A percentile compares a stretch with the other conserved stretches of the same genome.
These are phyloP conservation scores for Scleromitrula shiraiana DNA, from an alignment of 2,329 filamentous ascomycete genomes.

Conservation along the genomic window DNA sequence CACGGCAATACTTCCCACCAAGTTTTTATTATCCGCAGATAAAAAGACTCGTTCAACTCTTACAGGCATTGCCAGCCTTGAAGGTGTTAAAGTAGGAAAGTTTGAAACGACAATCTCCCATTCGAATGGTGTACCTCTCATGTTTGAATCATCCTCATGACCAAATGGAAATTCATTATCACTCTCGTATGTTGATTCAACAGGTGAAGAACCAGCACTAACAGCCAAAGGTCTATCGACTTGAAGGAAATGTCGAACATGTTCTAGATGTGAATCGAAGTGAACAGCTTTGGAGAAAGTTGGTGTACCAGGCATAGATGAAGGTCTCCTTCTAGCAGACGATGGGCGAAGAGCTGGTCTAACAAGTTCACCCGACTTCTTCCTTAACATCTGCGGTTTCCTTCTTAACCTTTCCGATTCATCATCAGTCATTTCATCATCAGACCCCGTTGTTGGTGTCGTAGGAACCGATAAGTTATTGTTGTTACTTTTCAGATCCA, in stretches of 20 bases:
- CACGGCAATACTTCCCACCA: conserved; percentile 77
- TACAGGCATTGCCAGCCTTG: conserved; percentile 59
- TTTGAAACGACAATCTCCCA: conserved; percentile 85
- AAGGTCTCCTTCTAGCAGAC: conserved; percentile 68
- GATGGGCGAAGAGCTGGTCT: conserved; percentile 79
- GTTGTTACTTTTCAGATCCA: conserved; percentile 25
- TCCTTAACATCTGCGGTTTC: conserved; percentile 90
- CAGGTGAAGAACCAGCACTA: conserved; percentile 86
- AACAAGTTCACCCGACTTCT: conserved; percentile 96
- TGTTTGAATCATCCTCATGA: conserved; percentile 35
- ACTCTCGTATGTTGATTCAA: conserved; percentile 78
- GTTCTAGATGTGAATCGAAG: conserved; percentile 93
- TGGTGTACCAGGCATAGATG: conserved; percentile 95
- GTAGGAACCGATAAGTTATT: conserved; percentile 34
- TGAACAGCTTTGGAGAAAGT: conserved; percentile 97
- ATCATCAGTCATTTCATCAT: conserved; percentile 46
- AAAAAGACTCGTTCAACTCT: conserved; percentile 80
- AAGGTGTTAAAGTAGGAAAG: conserved; percentile 62
- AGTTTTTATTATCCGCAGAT: conserved; percentile 76
- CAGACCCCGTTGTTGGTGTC: conserved; percentile 44
- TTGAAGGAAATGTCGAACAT: conserved; percentile 91
- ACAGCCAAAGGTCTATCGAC: conserved; percentile 93
- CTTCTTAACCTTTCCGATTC: conserved; percentile 46
- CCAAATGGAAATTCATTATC: conserved; percentile 85
- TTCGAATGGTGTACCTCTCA: conserved; percentile 48